Conservation (phyloP, 441 rosid genomes). For the Jatropha multifida region DNA sequence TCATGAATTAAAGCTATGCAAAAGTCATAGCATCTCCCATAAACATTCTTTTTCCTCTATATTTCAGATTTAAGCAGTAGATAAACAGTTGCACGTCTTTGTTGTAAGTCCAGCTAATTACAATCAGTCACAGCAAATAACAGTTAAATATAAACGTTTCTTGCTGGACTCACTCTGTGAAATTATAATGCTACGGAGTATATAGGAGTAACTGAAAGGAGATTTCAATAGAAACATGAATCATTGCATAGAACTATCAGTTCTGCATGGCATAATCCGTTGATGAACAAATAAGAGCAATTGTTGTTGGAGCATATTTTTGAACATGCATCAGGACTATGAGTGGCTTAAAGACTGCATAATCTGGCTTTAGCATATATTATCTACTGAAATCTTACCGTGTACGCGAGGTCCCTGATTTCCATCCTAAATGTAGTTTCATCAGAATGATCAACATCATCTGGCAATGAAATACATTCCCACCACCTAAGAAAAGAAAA, state of each 20-base stretch:
- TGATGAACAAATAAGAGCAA: neutral
- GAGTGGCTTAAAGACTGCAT: constrained; percentile 3
- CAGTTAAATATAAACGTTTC: neutral
- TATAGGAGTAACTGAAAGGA: neutral
- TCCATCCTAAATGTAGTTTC: constrained; percentile 74
- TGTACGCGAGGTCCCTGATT: constrained; percentile 69
- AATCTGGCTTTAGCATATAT: no score
- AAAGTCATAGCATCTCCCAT: neutral
- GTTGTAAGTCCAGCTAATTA: neutral
- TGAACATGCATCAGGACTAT: neutral
- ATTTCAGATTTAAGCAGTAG: neutral
- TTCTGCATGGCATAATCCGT: constrained; percentile 1
- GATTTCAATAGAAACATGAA: neutral
- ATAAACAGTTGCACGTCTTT: neutral
- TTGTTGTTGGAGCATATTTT: constrained; percentile 6
- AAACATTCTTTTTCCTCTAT: neutral
- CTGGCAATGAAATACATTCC: constrained; percentile 86
- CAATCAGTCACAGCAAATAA: neutral
- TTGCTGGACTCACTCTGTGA: neutral
- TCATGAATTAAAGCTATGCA: neutral
- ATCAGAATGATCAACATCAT: constrained; percentile 69
- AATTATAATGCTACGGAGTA: neutral
- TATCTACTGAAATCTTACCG: constrained; percentile 37
- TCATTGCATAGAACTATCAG: neutral
- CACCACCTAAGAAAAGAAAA: constrained; percentile 70